These are phyloP conservation scores for Arthrobotrys sphaeroides DNA, from an alignment of 2,329 filamentous ascomycete genomes.

Conservation along the genomic window DNA sequence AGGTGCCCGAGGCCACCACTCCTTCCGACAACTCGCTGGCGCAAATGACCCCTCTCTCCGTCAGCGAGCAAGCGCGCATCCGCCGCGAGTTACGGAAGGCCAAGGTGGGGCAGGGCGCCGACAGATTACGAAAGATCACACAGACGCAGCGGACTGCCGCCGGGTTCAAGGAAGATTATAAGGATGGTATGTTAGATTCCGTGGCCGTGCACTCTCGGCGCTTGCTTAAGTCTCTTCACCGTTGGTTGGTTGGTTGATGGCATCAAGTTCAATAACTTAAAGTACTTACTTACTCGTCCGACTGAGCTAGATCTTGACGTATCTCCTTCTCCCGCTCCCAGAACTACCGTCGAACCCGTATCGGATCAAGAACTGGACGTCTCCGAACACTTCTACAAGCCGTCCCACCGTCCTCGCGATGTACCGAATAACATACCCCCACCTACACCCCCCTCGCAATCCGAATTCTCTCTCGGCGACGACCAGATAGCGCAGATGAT, in stretches of 20 bases:
- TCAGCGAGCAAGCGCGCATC: slow-evolving; percentile 74
- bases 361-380: slow-evolving; percentile 79
- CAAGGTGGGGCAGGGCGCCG: slow-evolving; percentile 77
- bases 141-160: slow-evolving; percentile 56
- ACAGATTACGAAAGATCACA: slow-evolving; percentile 78
- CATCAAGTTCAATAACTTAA: slow-evolving; percentile 6
- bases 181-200: slow-evolving; percentile 46
- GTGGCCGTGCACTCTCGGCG: slow-evolving; percentile 3
- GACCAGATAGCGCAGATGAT: slow-evolving; percentile 73
- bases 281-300: slow-evolving; percentile 10
- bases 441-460: slow-evolving; percentile 46
- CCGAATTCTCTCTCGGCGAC: slow-evolving; percentile 62
- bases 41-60: slow-evolving; percentile 55
- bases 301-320: slow-evolving; percentile 52
- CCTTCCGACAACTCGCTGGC: slow-evolving; percentile 49
- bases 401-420: slow-evolving; percentile 63
- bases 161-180: slow-evolving; percentile 42
- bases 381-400: slow-evolving; percentile 75
- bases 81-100: slow-evolving; percentile 82
- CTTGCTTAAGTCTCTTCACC: slow-evolving; percentile 2
- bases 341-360: slow-evolving; percentile 41
- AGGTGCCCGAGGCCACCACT: slow-evolving; percentile 39
- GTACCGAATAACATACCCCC: slow-evolving; percentile 53
- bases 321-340: slow-evolving; percentile 59
- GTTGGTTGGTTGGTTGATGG: background rate